Evolutionary conservation across 2,329 filamentous ascomycete genomes (phyloP).

Genomic region (Cytospora chrysosperma): DNA sequence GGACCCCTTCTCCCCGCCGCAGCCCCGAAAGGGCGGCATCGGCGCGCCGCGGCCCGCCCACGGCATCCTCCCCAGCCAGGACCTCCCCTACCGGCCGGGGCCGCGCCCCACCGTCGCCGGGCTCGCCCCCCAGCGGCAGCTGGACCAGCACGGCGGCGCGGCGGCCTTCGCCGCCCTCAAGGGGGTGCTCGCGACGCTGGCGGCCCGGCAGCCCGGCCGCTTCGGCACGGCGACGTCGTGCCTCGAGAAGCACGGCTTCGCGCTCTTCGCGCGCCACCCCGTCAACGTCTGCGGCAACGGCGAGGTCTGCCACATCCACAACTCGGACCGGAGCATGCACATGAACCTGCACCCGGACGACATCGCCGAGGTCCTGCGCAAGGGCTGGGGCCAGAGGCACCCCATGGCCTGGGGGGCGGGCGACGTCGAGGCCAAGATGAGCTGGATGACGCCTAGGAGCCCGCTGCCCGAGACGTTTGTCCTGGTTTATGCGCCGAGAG

Average conservation of each 20-base stretch:
- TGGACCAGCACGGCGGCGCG: constrained; percentile 61
- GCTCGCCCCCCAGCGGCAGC: constrained; percentile 79
- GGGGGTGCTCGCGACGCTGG: constrained; percentile 52
- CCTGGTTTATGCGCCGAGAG: constrained; percentile 77
- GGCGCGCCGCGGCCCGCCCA: constrained; percentile 49
- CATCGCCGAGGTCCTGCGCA: constrained; percentile 67
- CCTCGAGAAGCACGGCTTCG: constrained; percentile 79
- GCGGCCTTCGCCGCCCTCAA: constrained; percentile 57
- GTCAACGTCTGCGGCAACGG: constrained; percentile 71
- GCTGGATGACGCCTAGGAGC: constrained; percentile 39
- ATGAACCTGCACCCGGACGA: constrained; percentile 78
- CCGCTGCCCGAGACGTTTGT: constrained; percentile 75
- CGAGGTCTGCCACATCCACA: constrained; percentile 81
- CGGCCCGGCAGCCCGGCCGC: constrained; percentile 41
- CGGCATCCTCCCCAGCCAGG: constrained; percentile 55
- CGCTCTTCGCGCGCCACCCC: constrained; percentile 67
- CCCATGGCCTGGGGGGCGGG: constrained; percentile 62
- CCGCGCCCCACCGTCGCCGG: constrained; percentile 67
- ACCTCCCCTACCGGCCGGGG: constrained; percentile 61
- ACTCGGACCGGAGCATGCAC: constrained; percentile 74
- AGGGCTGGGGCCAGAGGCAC: constrained; percentile 76
- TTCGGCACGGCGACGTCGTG: constrained; percentile 68
- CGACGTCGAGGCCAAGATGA: neutral
- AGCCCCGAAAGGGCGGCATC: constrained; percentile 43
- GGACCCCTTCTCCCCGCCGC: constrained; percentile 64